Evolutionary conservation across 495 filamentous ascomycete species (phyloP).

Genomic region (Neurospora cerealis): DNA sequence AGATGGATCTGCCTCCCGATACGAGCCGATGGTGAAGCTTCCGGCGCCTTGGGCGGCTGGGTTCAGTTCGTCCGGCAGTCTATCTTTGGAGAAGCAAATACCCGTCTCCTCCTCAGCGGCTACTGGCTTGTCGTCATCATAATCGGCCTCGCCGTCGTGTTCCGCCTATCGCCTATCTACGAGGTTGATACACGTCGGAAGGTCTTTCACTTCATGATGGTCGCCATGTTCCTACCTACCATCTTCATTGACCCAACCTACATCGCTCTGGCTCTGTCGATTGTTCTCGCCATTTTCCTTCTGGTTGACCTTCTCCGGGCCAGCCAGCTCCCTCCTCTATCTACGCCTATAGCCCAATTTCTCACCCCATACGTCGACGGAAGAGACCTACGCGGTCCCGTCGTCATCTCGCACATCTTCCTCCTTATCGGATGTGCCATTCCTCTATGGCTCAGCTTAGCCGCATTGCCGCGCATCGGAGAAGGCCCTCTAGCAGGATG

Average conservation of each 20-base stretch:
- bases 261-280: slow-evolving; percentile 60
- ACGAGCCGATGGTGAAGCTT: slow-evolving; percentile 19
- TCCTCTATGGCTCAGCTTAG: slow-evolving; percentile 82
- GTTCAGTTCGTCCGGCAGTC: slow-evolving; percentile 46
- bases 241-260: slow-evolving; percentile 80
- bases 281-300: slow-evolving; percentile 73
- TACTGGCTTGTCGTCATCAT: slow-evolving; percentile 64
- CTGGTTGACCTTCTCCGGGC: slow-evolving; percentile 83
- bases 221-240: slow-evolving; percentile 83
- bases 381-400: slow-evolving; percentile 81
- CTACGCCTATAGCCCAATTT: slow-evolving; percentile 71
- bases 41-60: slow-evolving; percentile 43
- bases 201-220: slow-evolving; percentile 98
- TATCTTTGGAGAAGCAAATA: slow-evolving; percentile 64
- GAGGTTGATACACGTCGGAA: slow-evolving; percentile 97
- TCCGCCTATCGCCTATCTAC: slow-evolving; percentile 55
- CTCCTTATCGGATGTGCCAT: slow-evolving; percentile 93
- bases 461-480: slow-evolving; percentile 46
- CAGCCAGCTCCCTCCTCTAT: slow-evolving; percentile 80
- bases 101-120: slow-evolving; percentile 62
- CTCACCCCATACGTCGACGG: slow-evolving; percentile 92
- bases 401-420: slow-evolving; percentile 94
- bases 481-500: slow-evolving; percentile 52
- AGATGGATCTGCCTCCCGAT: slow-evolving; percentile 67
- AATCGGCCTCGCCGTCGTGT: slow-evolving; percentile 61